These are phyloP conservation scores for Xerocomus brunneocitrinus DNA, from an alignment of 768 basidiomycete genomes.

Conservation along the genomic window DNA sequence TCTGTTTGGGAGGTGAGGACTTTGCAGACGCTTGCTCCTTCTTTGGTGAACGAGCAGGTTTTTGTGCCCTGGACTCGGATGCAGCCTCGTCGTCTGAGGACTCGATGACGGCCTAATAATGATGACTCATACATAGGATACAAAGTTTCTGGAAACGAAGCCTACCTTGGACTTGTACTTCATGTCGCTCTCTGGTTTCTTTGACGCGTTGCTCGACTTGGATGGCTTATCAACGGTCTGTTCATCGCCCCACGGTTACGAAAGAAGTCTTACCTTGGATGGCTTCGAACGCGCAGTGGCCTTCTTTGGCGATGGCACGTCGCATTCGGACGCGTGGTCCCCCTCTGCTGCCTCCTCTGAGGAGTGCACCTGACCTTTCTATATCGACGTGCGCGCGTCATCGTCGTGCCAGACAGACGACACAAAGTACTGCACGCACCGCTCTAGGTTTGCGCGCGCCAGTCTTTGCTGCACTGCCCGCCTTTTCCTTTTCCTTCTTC, in stretches of 20 bases:
- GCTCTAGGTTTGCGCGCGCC: conserved; percentile 9
- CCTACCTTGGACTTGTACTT: conserved; percentile 26
- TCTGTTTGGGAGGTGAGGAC: conserved; percentile 8
- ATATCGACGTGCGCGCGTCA: neutral
- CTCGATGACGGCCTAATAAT: conserved; percentile 23
- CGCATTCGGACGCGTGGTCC: conserved; percentile 1
- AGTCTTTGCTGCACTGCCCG: neutral
- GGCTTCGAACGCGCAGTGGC: conserved; percentile 5
- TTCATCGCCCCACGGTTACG: neutral
- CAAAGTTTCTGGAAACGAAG: neutral
- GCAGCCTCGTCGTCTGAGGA: conserved; percentile 26
- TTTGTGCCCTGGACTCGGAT: conserved; percentile 2
- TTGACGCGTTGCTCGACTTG: conserved; percentile 9
- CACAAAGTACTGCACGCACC: conserved; percentile 5
- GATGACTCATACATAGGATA: neutral
- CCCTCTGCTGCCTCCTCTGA: conserved; percentile 1
- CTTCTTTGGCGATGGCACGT: conserved; percentile 8
- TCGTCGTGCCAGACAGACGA: neutral
- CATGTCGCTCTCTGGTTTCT: conserved; percentile 18
- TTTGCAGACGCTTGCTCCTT: conserved; percentile 3
- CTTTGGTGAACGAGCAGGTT: conserved; percentile 6
- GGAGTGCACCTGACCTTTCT: neutral
- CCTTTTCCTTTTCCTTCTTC: conserved; percentile 14
- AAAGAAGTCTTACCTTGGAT: conserved; percentile 7
- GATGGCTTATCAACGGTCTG: conserved; percentile 3